A percentile compares a stretch with the other conserved stretches of the same genome.
Conservation (phyloP, 2,329 filamentous ascomycete genomes). For the Trichoderma atroviride region DNA sequence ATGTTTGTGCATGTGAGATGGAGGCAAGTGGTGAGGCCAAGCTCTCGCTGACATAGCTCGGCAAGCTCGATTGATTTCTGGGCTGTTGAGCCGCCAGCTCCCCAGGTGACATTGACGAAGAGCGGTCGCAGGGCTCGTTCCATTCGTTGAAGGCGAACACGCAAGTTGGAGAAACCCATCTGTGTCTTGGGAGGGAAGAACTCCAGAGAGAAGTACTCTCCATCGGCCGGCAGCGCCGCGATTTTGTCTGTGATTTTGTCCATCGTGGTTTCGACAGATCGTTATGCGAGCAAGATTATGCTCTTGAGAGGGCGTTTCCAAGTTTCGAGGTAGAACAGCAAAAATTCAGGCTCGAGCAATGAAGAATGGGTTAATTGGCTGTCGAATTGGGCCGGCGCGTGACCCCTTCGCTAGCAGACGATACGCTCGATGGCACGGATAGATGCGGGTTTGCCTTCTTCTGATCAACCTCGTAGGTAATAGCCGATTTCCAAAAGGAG, state of each 20-base stretch:
- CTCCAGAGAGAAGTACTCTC: conserved; percentile 92
- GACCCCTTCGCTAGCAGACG: background rate
- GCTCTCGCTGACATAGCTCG: conserved; percentile 89
- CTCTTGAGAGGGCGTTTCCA: background rate
- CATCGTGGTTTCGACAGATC: conserved; percentile 48
- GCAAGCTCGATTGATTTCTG: conserved; percentile 91
- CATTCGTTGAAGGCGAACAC: conserved; percentile 93
- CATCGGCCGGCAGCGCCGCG: conserved; percentile 78
- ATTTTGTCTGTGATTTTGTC: conserved; percentile 96
- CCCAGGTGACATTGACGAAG: conserved; percentile 98
- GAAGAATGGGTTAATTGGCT: background rate
- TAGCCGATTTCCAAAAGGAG: background rate
- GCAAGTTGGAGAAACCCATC: conserved; percentile 93
- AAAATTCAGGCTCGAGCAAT: background rate
- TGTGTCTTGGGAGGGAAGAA: conserved; percentile 98
- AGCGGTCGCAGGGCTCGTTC: conserved; percentile 84
- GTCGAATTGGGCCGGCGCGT: background rate
- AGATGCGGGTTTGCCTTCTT: background rate
- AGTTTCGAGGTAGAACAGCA: background rate
- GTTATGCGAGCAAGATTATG: background rate
- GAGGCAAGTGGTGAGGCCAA: conserved; percentile 90
- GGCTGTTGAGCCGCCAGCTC: conserved; percentile 89
- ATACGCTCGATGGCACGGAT: background rate
- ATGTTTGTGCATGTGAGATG: conserved; percentile 99
- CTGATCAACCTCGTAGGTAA: background rate